Percentiles rank a stretch among this genome's conserved stretches.
phyloP scores from a whole-genome alignment of 495 filamentous ascomycete species.

The Cairneyella variabilis region DNA sequence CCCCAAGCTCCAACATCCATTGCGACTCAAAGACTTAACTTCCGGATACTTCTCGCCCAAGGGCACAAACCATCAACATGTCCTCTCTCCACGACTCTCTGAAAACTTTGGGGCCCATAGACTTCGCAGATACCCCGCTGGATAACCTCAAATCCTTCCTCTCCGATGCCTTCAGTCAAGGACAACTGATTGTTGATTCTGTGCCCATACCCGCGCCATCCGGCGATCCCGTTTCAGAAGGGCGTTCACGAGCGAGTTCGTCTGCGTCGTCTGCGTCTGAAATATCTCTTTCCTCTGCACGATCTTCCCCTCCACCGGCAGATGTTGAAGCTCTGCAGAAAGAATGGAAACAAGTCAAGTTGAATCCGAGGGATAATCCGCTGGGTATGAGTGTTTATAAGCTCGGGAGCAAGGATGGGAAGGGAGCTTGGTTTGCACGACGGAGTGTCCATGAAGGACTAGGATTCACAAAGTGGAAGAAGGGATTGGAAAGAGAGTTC shows the following conservation, averaged over 20 bases:
- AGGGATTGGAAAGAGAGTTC: slow-evolving; percentile 57
- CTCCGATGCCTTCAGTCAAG: slow-evolving; percentile 54
- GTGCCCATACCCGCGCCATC: slow-evolving; percentile 55
- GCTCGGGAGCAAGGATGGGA: slow-evolving; percentile 69
- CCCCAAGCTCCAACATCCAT: too few species aligned
- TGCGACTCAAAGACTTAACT: too few species aligned
- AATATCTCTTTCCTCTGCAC: slow-evolving; percentile 48
- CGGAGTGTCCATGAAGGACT: slow-evolving; percentile 77
- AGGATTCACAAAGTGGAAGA: slow-evolving; percentile 64
- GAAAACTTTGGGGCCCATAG: slow-evolving; percentile 63
- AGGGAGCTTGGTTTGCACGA: slow-evolving; percentile 86
- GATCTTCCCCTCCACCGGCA: slow-evolving; percentile 43
- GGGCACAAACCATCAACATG: slow-evolving; percentile 44
- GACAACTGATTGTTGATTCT: slow-evolving; percentile 70
- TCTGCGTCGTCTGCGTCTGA: slow-evolving; percentile 37
- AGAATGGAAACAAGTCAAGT: slow-evolving; percentile 83
- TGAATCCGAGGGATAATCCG: slow-evolving; percentile 68
- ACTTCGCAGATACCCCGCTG: slow-evolving; percentile 59
- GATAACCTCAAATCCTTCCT: slow-evolving; percentile 52
- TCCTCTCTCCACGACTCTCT: slow-evolving; percentile 68
- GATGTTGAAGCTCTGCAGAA: slow-evolving; percentile 55
- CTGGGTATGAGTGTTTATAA: slow-evolving; percentile 77
- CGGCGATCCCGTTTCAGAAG: slow-evolving; percentile 8
- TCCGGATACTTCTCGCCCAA: too few species aligned
- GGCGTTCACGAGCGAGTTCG: slow-evolving; percentile 37